A percentile compares a stretch with the other conserved stretches of the same genome.
Evolutionary conservation across 1,139 yeast genomes (phyloP).

Genomic region (Hyphopichia pseudoburtonii): DNA sequence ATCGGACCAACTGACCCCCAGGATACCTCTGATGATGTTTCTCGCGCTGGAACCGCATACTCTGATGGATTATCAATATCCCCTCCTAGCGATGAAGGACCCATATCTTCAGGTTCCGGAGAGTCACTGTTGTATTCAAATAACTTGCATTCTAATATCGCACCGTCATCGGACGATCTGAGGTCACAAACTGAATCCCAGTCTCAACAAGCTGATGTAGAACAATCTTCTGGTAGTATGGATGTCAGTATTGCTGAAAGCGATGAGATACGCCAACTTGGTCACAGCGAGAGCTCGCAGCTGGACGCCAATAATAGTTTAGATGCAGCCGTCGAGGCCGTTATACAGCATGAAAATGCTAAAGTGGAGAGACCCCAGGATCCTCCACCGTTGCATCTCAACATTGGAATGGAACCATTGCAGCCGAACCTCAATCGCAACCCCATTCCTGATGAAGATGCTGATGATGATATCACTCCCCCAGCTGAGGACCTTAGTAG

Average conservation of each 20-base stretch:
- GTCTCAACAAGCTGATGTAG: not conserved
- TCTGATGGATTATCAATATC: conserved; percentile 7
- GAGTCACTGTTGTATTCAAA: conserved; percentile 9
- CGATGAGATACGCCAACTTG: no score
- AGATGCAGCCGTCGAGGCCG: not conserved
- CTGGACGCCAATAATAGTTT: conserved; percentile 2
- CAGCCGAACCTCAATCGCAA: no score
- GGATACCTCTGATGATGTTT: conserved; percentile 8
- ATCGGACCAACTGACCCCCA: no score
- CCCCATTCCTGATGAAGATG: not conserved
- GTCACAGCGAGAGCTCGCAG: not conserved
- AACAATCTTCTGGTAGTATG: no score
- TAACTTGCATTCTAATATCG: conserved; percentile 5
- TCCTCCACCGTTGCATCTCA: no score
- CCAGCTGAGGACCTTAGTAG: not conserved
- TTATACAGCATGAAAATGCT: conserved; percentile 1
- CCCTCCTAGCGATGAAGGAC: conserved; percentile 5
- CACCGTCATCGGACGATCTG: no score
- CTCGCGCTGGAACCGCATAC: conserved; percentile 9
- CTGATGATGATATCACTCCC: not conserved
- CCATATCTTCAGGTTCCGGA: conserved; percentile 4
- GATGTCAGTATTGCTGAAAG: no score
- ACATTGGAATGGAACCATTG: no score
- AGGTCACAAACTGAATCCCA: not conserved
- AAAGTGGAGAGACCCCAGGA: no score